Evolutionary conservation across 441 rosid genomes (phyloP).

Genomic region (Populus tomentosa): DNA sequence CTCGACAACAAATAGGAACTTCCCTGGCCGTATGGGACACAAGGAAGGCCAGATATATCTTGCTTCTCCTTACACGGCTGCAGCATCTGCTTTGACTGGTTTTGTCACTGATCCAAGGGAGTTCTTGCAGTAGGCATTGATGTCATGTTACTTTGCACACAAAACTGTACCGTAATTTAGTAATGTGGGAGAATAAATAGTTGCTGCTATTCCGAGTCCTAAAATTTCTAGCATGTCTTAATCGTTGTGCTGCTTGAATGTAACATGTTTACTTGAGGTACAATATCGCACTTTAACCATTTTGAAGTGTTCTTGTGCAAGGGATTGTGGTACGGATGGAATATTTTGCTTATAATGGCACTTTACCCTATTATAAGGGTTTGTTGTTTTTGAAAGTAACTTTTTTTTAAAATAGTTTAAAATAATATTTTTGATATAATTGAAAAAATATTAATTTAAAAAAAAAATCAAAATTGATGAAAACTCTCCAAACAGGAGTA

Average conservation of each 20-base stretch:
- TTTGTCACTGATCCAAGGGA: conserved; percentile 95
- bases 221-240: not conserved
- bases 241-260: not conserved
- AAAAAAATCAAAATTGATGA: no score
- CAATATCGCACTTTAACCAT: not conserved
- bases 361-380: not conserved
- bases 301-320: not conserved
- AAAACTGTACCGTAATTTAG: not conserved
- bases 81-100: conserved; percentile 92
- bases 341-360: not conserved
- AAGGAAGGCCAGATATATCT: conserved; percentile 96
- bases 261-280: not conserved
- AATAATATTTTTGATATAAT: no score
- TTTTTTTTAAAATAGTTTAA: no score
- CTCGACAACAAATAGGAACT: conserved; percentile 90
- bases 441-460: no score
- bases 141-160: not conserved
- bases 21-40: conserved; percentile 99
- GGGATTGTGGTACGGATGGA: not conserved
- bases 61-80: conserved; percentile 94
- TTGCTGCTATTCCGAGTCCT: not conserved
- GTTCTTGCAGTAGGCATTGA: conserved; percentile 54
- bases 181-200: not conserved
- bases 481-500: no score
- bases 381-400: no score